Percentiles rank a stretch among this genome's conserved stretches.
Evolutionary conservation across 1,139 yeast species (phyloP).

Genomic region (Hyphopichia burtonii): DNA sequence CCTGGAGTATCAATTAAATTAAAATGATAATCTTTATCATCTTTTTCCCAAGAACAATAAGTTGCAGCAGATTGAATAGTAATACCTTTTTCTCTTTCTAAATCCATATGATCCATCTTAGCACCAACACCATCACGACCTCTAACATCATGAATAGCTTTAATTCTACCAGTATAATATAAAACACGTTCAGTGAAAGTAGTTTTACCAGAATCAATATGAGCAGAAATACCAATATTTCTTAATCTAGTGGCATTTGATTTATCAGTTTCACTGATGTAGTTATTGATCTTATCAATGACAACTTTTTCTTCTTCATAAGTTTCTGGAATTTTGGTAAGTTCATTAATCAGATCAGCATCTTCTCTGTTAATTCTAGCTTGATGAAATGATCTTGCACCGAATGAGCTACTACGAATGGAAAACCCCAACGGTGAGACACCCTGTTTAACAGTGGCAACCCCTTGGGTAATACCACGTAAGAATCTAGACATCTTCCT

Average conservation of each 20-base stretch:
- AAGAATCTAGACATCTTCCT: conserved; percentile 10
- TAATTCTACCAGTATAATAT: conserved; percentile 94
- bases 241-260: conserved; percentile 61
- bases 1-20: conserved; percentile 98
- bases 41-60: conserved; percentile 93
- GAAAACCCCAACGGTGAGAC: background rate
- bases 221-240: conserved; percentile 97
- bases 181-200: conserved; percentile 94
- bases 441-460: background rate
- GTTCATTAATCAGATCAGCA: conserved; percentile 6
- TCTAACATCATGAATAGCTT: conserved; percentile 96
- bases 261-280: conserved; percentile 58
- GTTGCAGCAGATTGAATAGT: conserved; percentile 99
- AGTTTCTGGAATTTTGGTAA: conserved; percentile 30
- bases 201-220: conserved; percentile 81
- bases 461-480: conserved; percentile 7
- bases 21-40: conserved; percentile 69
- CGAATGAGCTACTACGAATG: background rate
- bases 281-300: conserved; percentile 56
- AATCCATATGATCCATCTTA: conserved; percentile 91
- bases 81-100: conserved; percentile 93
- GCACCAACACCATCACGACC: conserved; percentile 99
- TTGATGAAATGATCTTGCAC: conserved; percentile 12
- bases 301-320: conserved; percentile 74
- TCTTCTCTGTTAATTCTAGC: conserved; percentile 9